These are phyloP conservation scores for Fusarium tanahbumbuense DNA, from an alignment of 2,329 filamentous ascomycete species.

Conservation along the genomic window DNA sequence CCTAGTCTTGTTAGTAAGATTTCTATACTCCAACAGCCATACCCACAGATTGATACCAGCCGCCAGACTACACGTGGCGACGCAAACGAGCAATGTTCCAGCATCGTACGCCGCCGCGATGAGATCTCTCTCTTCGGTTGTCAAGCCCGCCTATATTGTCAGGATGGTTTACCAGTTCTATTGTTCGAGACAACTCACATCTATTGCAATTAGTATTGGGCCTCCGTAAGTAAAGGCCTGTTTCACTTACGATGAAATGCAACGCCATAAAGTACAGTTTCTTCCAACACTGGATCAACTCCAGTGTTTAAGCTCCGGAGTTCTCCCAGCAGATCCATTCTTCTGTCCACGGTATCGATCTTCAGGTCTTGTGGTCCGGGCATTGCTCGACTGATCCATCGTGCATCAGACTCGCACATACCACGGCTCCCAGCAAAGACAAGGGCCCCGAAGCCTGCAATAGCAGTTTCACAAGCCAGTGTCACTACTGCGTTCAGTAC, in stretches of 20 bases:
- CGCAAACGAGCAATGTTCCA: constrained; percentile 75
- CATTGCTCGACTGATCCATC: constrained; percentile 74
- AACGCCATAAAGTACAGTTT: constrained; percentile 73
- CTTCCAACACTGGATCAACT: constrained; percentile 72
- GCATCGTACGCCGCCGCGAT: constrained; percentile 77
- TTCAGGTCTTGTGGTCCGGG: constrained; percentile 62
- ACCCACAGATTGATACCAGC: constrained; percentile 79
- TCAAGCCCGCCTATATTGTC: constrained; percentile 69
- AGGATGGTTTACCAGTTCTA: constrained; percentile 25
- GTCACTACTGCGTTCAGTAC: constrained; percentile 78
- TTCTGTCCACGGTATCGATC: constrained; percentile 63
- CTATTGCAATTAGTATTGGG: constrained; percentile 42
- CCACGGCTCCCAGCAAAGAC: constrained; percentile 79
- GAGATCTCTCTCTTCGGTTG: constrained; percentile 79
- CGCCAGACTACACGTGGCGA: constrained; percentile 83
- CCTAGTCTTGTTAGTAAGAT: constrained; percentile 43
- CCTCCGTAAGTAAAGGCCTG: background rate
- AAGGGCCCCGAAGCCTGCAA: constrained; percentile 75
- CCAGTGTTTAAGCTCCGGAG: constrained; percentile 74
- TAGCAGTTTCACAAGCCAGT: constrained; percentile 74
- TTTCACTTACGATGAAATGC: constrained; percentile 73
- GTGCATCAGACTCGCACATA: constrained; percentile 75
- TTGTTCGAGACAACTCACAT: constrained; percentile 50
- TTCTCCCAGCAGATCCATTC: constrained; percentile 73
- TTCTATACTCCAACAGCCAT: background rate